Evolutionary conservation across 176 grass and related monocot genomes (phyloP).

Genomic region (Panicum miliaceum): DNA sequence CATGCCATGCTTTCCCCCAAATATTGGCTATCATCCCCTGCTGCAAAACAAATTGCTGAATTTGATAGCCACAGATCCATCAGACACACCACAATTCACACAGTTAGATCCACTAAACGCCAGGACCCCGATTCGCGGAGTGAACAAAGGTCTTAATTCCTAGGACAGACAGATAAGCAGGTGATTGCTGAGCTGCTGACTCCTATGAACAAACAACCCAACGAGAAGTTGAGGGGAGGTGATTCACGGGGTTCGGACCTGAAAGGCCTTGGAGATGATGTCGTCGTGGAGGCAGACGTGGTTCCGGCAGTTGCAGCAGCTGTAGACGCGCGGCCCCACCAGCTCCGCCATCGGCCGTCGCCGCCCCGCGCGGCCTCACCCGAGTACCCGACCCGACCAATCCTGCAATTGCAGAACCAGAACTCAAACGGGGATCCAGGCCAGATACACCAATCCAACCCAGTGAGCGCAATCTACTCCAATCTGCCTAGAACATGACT

Average conservation of each 20-base stretch:
- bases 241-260: constrained; percentile 43
- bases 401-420: neutral
- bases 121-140: fast-evolving
- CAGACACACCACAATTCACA: neutral
- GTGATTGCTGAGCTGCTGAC: neutral
- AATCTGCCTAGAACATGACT: neutral
- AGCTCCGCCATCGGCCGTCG: constrained; percentile 55
- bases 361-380: neutral
- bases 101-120: neutral
- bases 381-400: neutral
- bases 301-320: constrained; percentile 80
- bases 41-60: neutral
- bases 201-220: neutral
- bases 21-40: neutral
- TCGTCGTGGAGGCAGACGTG: constrained; percentile 84
- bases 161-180: no score
- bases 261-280: constrained; percentile 79
- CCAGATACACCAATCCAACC: neutral
- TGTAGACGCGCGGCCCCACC: constrained; percentile 72
- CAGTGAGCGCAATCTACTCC: neutral
- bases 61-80: neutral
- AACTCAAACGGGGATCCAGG: neutral
- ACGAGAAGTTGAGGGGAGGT: neutral
- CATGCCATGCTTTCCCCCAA: neutral
- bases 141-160: neutral